A percentile compares a stretch with the other conserved stretches of the same genome.
phyloP scores from a whole-genome alignment of 1,284 basidiomycete species.

The Meira miltonrushii region DNA sequence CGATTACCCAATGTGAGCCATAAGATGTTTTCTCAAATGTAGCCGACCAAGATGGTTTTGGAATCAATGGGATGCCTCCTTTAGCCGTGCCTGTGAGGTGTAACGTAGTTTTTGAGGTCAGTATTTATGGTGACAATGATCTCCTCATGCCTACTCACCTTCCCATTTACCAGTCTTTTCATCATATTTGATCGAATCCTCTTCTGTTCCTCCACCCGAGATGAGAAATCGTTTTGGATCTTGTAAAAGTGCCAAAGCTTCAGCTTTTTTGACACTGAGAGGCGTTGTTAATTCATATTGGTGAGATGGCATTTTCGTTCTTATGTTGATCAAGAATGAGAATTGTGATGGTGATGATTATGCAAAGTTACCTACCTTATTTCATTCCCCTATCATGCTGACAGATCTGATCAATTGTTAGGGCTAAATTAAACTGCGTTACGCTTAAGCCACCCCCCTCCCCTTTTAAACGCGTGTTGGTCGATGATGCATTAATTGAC shows the following conservation, averaged over 20 bases:
- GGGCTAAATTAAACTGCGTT: not conserved
- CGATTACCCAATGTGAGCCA: not conserved
- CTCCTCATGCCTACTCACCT: not conserved
- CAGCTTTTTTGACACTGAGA: not conserved
- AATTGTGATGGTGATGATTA: not conserved
- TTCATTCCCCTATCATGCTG: not conserved
- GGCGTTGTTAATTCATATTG: not conserved
- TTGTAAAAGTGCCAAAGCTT: not conserved
- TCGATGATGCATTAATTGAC: too few relatives aligned
- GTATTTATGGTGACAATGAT: too few relatives aligned
- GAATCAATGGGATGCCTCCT: not conserved
- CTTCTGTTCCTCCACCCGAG: not conserved
- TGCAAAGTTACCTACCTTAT: not conserved
- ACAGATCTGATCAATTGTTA: not conserved
- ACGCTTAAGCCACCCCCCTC: too few relatives aligned
- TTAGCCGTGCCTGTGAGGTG: not conserved
- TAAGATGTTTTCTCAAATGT: not conserved
- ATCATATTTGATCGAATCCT: not conserved
- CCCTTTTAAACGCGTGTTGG: too few relatives aligned
- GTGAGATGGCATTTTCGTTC: not conserved
- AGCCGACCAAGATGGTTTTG: not conserved
- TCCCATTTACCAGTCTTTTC: slow-evolving; percentile 1
- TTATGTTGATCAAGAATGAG: not conserved
- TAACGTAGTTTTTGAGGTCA: too few relatives aligned
- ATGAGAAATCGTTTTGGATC: not conserved